Percentiles rank a stretch among this genome's conserved stretches.
Evolutionary conservation across 202 grass and related monocot genomes (phyloP).

Genomic region (Bolboschoenoplectus hybrid): DNA sequence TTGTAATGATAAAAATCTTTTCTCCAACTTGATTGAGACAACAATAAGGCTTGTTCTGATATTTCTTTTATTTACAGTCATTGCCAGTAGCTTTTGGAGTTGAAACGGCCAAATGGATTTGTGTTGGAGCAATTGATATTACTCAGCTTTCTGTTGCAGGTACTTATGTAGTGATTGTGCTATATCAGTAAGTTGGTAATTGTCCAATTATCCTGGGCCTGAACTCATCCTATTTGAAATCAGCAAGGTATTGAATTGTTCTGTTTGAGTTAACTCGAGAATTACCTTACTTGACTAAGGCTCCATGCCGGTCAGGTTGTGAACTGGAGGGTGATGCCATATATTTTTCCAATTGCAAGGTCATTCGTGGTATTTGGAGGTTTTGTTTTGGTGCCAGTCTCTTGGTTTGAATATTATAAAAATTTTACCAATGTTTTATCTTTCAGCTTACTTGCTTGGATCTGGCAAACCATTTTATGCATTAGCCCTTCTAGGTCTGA

Average conservation of each 20-base stretch:
- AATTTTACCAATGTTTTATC: slow-evolving; percentile 27
- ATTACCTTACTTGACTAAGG: background rate
- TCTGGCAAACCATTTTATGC: slow-evolving; percentile 73
- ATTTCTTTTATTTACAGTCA: slow-evolving; percentile 54
- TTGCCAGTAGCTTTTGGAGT: slow-evolving; percentile 94
- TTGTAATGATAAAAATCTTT: too few species aligned
- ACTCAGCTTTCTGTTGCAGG: slow-evolving; percentile 94
- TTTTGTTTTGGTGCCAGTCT: background rate
- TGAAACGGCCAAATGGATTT: slow-evolving; percentile 97
- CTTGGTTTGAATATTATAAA: background rate
- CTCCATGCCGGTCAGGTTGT: too few species aligned
- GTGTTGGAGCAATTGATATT: slow-evolving; percentile 93
- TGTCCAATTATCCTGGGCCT: background rate
- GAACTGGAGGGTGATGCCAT: too few species aligned
- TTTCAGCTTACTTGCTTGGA: slow-evolving; percentile 82
- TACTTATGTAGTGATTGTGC: slow-evolving; percentile 14
- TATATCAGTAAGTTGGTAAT: slow-evolving; percentile 5
- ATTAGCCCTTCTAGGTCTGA: slow-evolving; percentile 66
- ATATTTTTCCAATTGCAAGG: background rate
- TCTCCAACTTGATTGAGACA: background rate
- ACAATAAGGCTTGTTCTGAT: background rate
- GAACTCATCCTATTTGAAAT: background rate
- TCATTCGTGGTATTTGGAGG: background rate
- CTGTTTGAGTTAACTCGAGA: background rate
- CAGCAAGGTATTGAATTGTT: background rate